Evolutionary conservation across 1,284 basidiomycete genomes (phyloP), one percentile per base, ranked within the genome.

Genomic region (Hemileccinum hortonii): DNA sequence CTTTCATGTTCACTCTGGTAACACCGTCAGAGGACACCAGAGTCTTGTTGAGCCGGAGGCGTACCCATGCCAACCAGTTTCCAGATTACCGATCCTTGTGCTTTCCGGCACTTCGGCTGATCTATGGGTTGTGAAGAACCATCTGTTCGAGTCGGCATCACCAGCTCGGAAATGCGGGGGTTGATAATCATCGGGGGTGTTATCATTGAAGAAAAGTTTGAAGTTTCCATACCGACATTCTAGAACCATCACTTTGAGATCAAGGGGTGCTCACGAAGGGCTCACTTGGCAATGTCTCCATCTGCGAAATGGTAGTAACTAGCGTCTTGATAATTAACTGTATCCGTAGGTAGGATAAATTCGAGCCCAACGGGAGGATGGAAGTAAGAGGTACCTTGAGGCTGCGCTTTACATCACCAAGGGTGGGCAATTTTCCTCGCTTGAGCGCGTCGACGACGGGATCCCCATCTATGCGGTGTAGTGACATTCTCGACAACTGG

Each of bases 171-270:
- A 91, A 66, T 86, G 75, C 0, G 84, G 85, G 6, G 89, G 89
- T 64, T 91, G 87, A 57, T 91, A 91, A 47, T 88, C 82, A 6
- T 77, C 71, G 0, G 90, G 91, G 6, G 89, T 85, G 19, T 82
- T 75, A 38, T 88, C 82, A 19, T 82, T 84, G 64, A 91, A 93
- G 61, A 87, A 88, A 15, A 90, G 70, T 63, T 92, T 92, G 72
- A 92, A 87, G n/a, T 85, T 88, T 21, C 88, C 87, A 63, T 79
- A 93, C 32, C 90, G 83, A 44, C 82, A 84, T 62, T 82, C 90
- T 92, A 57, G 32, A 26, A 44, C 32, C 46, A 47, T 50, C 35
- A 54, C 30, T 33, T 18, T 40, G 21, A 19, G 38, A 42, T 35
- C n/a, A 24, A n/a, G 14, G 15, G 41, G 10, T 1, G 21, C 10